Evolutionary conservation across 2,329 filamentous ascomycete species (phyloP).

Genomic region (Cladosporium sp.): DNA sequence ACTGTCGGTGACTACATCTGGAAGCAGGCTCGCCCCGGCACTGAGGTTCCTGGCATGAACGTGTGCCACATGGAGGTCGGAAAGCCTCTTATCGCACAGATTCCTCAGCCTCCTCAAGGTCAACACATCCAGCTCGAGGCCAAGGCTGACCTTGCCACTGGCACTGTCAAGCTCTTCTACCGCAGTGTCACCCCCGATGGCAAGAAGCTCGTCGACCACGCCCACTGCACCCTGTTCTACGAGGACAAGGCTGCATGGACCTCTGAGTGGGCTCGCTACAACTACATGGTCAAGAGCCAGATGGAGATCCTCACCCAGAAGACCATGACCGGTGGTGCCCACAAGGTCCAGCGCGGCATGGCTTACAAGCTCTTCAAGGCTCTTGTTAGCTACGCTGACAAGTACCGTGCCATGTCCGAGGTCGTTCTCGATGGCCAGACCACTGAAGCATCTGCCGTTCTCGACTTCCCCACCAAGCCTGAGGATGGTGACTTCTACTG

Average conservation of each 20-base stretch:
- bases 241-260: slow-evolving; percentile 62
- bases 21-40: slow-evolving; percentile 60
- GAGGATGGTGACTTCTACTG: slow-evolving; percentile 58
- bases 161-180: slow-evolving; percentile 56
- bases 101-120: slow-evolving; percentile 48
- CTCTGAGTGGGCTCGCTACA: slow-evolving; percentile 65
- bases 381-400: slow-evolving; percentile 57
- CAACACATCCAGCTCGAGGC: slow-evolving; percentile 64
- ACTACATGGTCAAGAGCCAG: slow-evolving; percentile 58
- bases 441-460: slow-evolving; percentile 56
- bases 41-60: slow-evolving; percentile 60
- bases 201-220: slow-evolving; percentile 60
- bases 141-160: slow-evolving; percentile 58
- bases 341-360: slow-evolving; percentile 72
- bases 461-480: slow-evolving; percentile 56
- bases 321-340: slow-evolving; percentile 64
- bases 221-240: slow-evolving; percentile 61
- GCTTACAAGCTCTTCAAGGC: slow-evolving; percentile 73
- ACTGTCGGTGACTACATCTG: slow-evolving; percentile 68
- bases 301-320: slow-evolving; percentile 67
- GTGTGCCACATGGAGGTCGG: slow-evolving; percentile 67
- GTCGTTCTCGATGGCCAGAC: slow-evolving; percentile 58
- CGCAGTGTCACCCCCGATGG: slow-evolving; percentile 62
- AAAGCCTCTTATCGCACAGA: slow-evolving; percentile 66
- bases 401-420: slow-evolving; percentile 59